These are phyloP conservation scores for Lasiodiplodia theobromae DNA, from an alignment of 2,329 filamentous ascomycete species.

Conservation along the genomic window DNA sequence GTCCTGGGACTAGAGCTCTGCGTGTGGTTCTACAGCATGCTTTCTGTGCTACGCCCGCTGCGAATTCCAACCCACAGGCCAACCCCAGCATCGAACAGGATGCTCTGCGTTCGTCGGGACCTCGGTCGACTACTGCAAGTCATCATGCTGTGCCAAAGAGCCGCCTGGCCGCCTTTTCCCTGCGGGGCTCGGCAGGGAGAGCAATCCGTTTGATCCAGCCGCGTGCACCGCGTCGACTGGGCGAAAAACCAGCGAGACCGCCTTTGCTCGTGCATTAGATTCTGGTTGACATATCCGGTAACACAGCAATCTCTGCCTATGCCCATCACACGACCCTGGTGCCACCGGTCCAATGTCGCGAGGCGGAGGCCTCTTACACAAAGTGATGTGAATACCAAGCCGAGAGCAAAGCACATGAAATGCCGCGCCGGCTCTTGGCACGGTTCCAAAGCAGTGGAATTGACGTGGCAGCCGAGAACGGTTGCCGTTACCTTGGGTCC, in stretches of 20 bases:
- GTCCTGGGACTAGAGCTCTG: conserved; percentile 4
- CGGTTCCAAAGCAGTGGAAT: not conserved
- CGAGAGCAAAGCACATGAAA: not conserved
- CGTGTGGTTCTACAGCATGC: conserved; percentile 16
- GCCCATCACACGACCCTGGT: not conserved
- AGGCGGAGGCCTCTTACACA: not conserved
- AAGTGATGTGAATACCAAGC: not conserved
- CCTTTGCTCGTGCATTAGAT: not conserved
- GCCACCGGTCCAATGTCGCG: not conserved
- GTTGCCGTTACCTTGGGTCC: not conserved
- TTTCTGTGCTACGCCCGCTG: conserved; percentile 3
- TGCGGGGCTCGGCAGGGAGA: not conserved
- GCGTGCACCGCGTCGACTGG: not conserved
- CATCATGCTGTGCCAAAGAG: conserved; percentile 20
- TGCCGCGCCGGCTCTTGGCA: not conserved
- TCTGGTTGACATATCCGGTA: not conserved
- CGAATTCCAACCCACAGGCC: not conserved
- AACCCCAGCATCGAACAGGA: not conserved
- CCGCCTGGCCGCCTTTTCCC: not conserved
- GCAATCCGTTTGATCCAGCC: conserved; percentile 5
- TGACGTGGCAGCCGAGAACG: conserved; percentile 7
- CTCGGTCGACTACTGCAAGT: conserved; percentile 9
- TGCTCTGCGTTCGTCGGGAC: not conserved
- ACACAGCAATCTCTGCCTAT: not conserved
- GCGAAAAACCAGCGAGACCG: not conserved